A percentile compares a stretch with the other conserved stretches of the same genome.
These are phyloP conservation scores for Neopestalotiopsis sp. DNA, from an alignment of 2,329 filamentous ascomycete species.

Conservation along the genomic window DNA sequence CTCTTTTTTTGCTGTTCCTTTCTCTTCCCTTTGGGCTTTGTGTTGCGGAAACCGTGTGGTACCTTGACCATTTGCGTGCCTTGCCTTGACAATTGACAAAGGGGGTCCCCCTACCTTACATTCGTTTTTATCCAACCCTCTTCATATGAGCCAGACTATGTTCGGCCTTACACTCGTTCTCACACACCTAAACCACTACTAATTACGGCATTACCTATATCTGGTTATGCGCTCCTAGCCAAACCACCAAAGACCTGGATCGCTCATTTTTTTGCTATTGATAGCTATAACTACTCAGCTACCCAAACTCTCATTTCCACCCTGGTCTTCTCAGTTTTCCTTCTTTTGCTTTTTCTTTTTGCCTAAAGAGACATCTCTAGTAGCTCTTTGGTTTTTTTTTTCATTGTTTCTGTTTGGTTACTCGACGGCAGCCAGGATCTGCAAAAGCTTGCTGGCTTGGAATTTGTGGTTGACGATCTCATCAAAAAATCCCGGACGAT, in stretches of 20 bases:
- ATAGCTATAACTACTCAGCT: slow-evolving; percentile 15
- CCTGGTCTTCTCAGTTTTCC: slow-evolving; percentile 7
- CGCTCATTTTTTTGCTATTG: slow-evolving; percentile 14
- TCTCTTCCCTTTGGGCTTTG: slow-evolving; percentile 14
- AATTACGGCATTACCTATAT: slow-evolving; percentile 17
- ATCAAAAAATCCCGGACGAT: slow-evolving; percentile 3
- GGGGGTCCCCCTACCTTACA: slow-evolving; percentile 11
- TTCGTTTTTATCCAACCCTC: slow-evolving; percentile 20
- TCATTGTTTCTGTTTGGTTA: neutral
- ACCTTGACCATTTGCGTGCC: slow-evolving; percentile 5
- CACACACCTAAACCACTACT: slow-evolving; percentile 5
- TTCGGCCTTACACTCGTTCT: slow-evolving; percentile 16
- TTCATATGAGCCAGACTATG: slow-evolving; percentile 1
- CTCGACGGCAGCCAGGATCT: slow-evolving; percentile 1
- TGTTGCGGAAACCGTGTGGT: slow-evolving; percentile 17
- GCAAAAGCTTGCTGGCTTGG: neutral
- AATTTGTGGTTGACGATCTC: neutral
- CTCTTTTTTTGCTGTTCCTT: slow-evolving; percentile 27
- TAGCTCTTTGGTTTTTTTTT: no score
- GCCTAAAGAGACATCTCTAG: neutral
- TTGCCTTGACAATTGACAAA: slow-evolving; percentile 3
- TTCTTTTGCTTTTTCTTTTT: slow-evolving; percentile 11
- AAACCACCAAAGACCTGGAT: slow-evolving; percentile 10
- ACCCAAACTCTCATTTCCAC: slow-evolving; percentile 10
- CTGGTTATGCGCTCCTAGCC: slow-evolving; percentile 18